Conservation (phyloP, 169 alveolate genomes). For the Cyclospora cayetanensis region DNA sequence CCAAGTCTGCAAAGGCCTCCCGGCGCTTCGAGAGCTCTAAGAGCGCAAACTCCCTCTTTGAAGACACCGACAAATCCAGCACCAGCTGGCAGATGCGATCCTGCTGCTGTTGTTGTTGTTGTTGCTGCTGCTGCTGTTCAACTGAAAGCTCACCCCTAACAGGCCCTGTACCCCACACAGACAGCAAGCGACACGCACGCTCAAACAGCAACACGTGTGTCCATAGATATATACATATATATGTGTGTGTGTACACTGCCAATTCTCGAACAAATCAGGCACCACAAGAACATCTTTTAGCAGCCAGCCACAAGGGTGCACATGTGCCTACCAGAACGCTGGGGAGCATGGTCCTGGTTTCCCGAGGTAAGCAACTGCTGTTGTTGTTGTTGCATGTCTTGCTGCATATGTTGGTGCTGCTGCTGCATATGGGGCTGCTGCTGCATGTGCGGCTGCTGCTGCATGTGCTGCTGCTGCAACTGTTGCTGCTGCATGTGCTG, state of each 20-base stretch:
- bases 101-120: background rate
- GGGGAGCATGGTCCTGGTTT: too few relatives aligned
- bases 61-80: slow-evolving; percentile 91
- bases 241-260: too few relatives aligned
- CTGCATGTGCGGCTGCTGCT: background rate
- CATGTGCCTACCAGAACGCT: too few relatives aligned
- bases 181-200: too few relatives aligned
- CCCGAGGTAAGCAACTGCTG: too few relatives aligned
- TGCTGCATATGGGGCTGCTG: background rate
- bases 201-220: too few relatives aligned
- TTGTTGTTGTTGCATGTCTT: too few relatives aligned
- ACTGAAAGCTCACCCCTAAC: background rate
- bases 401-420: too few relatives aligned
- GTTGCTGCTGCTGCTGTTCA: background rate
- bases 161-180: background rate
- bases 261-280: too few relatives aligned
- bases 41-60: slow-evolving; percentile 97
- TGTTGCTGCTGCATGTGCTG: background rate
- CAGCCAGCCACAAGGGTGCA: too few relatives aligned
- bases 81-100: slow-evolving; percentile 87
- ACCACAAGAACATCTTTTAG: too few relatives aligned
- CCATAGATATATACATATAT: too few relatives aligned
- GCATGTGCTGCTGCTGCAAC: slow-evolving; percentile 4
- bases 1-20: slow-evolving; percentile 94
- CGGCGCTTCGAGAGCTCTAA: slow-evolving; percentile 93